Base-by-base conservation (phyloP, 2,329 filamentous ascomycete species). In the Pyrenophora seminiperda region DNA sequence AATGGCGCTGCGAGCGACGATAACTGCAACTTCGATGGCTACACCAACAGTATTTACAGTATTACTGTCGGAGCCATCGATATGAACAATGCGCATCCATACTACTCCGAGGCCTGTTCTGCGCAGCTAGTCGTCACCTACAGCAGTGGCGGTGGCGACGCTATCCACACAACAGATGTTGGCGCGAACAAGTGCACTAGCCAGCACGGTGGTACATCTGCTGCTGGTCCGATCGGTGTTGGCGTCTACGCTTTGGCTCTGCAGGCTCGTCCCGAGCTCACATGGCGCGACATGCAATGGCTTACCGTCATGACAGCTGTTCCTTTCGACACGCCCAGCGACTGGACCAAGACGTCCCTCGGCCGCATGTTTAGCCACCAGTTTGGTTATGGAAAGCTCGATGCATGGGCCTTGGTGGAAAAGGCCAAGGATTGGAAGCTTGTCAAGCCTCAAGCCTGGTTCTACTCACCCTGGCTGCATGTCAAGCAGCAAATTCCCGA, bases 11-110 rank as follows among this genome's bases (percentile, higher is more conserved):
- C 81, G 3, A 84, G 79, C 58, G 92, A 90, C 38, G 94, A 99
- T 73, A 97, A 99, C 75, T 99, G 94, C 81, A 99, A 99, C 73
- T 99, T 99, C 71, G 94, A 99, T 70, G 94, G 94, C 31, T 99
- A 99, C 75, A 99, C 94, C 52, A 99, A 99, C 78, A 97, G 92
- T 70, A 99, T 99, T 64, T 99, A 97, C 80, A 97, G 91, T 72
- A 94, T 99, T 63, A 96, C 92, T 0, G 91, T 99, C 14, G 94
- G 94, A 30, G 93, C 93, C 27, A 88, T 99, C 55, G 92, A 97
- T 71, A 83, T 90, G 51, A 85, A 88, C 60, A 92, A 93, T 31
- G 75, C 83, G n/a, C 93, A 97, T 68, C 92, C 94, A 0, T 94
- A 93, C 72, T 99, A 99, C 74, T 97, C 93, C 0, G 94, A 99